Base-by-base conservation (phyloP, 2,329 filamentous ascomycete species). In the Beauveria bassiana region DNA sequence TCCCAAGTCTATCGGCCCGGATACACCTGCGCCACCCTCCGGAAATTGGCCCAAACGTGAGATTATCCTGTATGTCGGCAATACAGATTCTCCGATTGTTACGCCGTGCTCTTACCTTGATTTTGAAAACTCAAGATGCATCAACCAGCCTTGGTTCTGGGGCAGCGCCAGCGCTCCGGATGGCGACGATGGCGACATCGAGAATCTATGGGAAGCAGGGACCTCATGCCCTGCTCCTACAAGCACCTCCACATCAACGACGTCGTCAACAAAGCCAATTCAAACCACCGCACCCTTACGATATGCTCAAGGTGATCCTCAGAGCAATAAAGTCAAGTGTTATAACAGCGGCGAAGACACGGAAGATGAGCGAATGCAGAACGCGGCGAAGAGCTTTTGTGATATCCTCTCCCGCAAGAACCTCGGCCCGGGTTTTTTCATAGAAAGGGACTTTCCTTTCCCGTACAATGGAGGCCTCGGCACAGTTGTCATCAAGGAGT, bases 271-370 rank as follows among this genome's bases (percentile, higher is more conserved):
- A 42, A 45, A 49, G 40, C 51, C 57, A n/a, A 28, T 10, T 40
- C 50, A 56, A 5, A 31, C 43, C 24, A 45, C 62, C 3, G 45
- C 56, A 38, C 45, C 61, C 12, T 59, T 59, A 31, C 57, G 43
- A 14, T 31, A 52, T 42, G 49, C 7, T n/a, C 47, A 61, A n/a
- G 65, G 64, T 20, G 40, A 66, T 50, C 43, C 64, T 16, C 6
- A 1, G 1, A 12, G 20, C 14, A 67, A 68, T 59, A 45, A 31
- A 45, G 42, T 38, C 26, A 26, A 53, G 3, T 68, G 67, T 61
- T 66, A 66, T 61, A 61, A 66, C 34, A 28, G 3, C 0, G 65
- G 66, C 22, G 54, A 68, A 12, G n/a, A 49, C 20, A 60, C 54
- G 18, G 61, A 63, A 40, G 43, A 61, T 40, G 51, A 43, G 31